A percentile compares a stretch with the other conserved stretches of the same genome.
Conservation (phyloP, 2,329 filamentous ascomycete genomes). For the Alternaria tenuissima region DNA sequence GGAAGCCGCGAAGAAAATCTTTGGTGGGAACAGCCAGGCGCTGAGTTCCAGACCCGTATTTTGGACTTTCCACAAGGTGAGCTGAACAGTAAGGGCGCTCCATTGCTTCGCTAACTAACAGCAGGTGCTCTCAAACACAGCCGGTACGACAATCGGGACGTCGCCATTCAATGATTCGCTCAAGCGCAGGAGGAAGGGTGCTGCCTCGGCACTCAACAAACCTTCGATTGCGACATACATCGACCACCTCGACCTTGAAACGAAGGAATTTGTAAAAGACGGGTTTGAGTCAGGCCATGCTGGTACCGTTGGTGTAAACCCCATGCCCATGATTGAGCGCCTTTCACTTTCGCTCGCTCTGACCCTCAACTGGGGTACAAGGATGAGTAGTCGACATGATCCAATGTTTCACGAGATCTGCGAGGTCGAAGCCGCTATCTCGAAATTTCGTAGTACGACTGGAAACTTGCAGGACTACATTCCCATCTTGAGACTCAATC, state of each 20-base stretch:
- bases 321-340: constrained; percentile 73
- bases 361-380: constrained; percentile 72
- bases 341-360: constrained; percentile 68
- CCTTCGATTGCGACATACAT: constrained; percentile 70
- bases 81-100: not conserved
- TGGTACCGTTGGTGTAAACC: constrained; percentile 65
- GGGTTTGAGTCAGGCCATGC: constrained; percentile 65
- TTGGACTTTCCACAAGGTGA: constrained; percentile 57
- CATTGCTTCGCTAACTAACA: constrained; percentile 6
- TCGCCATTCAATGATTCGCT: constrained; percentile 71
- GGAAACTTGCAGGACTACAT: constrained; percentile 70
- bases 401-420: constrained; percentile 69
- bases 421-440: constrained; percentile 68
- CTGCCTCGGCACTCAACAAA: constrained; percentile 70
- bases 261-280: constrained; percentile 69
- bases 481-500: constrained; percentile 66
- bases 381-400: constrained; percentile 67
- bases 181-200: constrained; percentile 70
- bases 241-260: constrained; percentile 68
- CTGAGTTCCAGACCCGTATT: constrained; percentile 55
- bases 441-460: constrained; percentile 66
- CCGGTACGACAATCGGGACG: constrained; percentile 73
- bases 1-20: constrained; percentile 52
- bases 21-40: constrained; percentile 54
- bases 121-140: constrained; percentile 69